A percentile compares a stretch with the other conserved stretches of the same genome.
Evolutionary conservation across 805 yeast species (phyloP).

Genomic region (Candida taoyuanica): DNA sequence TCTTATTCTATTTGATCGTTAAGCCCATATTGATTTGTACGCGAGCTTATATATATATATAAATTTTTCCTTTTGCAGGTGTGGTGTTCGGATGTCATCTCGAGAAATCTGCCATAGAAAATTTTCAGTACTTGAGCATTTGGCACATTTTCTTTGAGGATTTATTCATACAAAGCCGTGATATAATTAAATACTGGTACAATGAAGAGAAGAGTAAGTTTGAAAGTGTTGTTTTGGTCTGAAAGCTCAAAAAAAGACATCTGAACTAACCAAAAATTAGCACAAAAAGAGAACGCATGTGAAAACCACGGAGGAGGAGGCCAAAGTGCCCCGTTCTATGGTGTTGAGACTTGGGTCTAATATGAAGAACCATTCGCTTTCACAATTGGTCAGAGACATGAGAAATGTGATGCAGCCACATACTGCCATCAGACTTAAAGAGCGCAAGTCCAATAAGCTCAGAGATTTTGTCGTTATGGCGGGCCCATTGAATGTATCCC

Average conservation of each 20-base stretch:
- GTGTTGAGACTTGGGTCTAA: conserved; percentile 82
- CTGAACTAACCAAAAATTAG: conserved; percentile 26
- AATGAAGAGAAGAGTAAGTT: conserved; percentile 49
- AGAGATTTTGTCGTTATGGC: conserved; percentile 98
- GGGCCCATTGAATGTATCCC: conserved; percentile 92
- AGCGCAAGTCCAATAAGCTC: conserved; percentile 79
- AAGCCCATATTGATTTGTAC: not conserved
- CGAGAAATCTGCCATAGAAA: conserved; percentile 4
- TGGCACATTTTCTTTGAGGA: too few species aligned
- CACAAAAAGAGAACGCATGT: conserved; percentile 86
- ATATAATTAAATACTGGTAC: too few species aligned
- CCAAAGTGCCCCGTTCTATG: conserved; percentile 87
- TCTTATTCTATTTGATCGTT: too few species aligned
- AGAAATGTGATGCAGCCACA: conserved; percentile 94
- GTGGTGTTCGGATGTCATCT: conserved; percentile 29
- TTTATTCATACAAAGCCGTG: too few species aligned
- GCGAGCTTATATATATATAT: not conserved
- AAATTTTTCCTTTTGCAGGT: conserved; percentile 4
- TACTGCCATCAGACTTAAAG: conserved; percentile 84
- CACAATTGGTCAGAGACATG: conserved; percentile 82
- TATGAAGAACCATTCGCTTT: conserved; percentile 71
- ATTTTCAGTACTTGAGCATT: conserved; percentile 12
- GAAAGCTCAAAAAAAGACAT: not conserved
- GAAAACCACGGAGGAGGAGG: conserved; percentile 58
- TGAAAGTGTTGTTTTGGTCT: not conserved